Base-by-base conservation (phyloP, 306 rosid species). In the Ammopiptanthus mongolicus region DNA sequence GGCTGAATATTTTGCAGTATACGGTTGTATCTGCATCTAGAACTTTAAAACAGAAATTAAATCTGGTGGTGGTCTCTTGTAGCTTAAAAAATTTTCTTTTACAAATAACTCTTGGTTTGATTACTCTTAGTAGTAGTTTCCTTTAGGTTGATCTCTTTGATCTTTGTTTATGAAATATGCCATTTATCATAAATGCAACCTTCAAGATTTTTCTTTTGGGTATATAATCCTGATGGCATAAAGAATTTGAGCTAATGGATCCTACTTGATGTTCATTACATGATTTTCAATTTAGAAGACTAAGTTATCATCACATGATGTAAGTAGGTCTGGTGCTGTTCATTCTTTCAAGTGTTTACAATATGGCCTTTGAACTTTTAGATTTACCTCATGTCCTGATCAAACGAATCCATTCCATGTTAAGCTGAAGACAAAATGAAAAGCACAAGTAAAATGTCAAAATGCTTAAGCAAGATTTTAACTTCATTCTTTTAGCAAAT, bases 401-500 rank as follows among this genome's bases (percentile, higher is more conserved):
- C 50, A 51, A 3, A 34, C 12, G 52, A 34, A 0, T 55, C 41
- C 29, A 0, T 1, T 31, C 0, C 3, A 50, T 71, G 39, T 7
- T 42, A 29, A 8, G 33, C 41, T 8, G 17, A 29, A 33, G 25
- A 62, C n/a, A 28, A 71, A 8, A 41, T 29, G n/a, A 5, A 69
- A 25, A 36, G 29, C 51, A 9, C 48, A 78, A n/a, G 65, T 18
- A 63, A 63, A 50, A 37, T 63, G 69, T 70, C 48, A 51, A 48
- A 47, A n/a, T 60, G 33, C 8, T 13, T 8, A 33, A 5, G 47
- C 23, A 57, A 41, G 15, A 52, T 22, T 75, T 25, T 19, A 57
- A 47, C 70, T 33, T 34, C 31, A 33, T 82, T 28, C 5, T 72
- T 46, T 65, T 21, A 58, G 34, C 57, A 53, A 70, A 79, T 69